Evolutionary conservation across 164 flowering plant species (phyloP), one percentile per base, ranked within the genome.

Genomic region (Cinnamomum chago): DNA sequence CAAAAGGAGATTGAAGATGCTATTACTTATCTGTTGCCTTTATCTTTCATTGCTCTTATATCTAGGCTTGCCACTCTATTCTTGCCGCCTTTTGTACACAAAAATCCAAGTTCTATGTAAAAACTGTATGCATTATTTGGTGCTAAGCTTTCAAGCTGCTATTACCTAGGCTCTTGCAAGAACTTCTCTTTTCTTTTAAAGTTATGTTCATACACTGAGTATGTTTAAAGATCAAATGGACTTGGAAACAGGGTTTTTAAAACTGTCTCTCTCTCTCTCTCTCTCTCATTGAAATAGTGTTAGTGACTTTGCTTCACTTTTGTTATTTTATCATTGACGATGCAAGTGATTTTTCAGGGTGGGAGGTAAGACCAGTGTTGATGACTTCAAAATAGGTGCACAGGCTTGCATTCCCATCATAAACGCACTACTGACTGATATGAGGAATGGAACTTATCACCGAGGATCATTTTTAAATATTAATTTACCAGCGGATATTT

Each of bases 331-430:
- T 3, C 64, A 14, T 23, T 9, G 50, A 70, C 47, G 0, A 40
- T 40, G 47, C 2, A 65, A 47, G 12, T 73, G 70, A 50, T 58
- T 2, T 65, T 73, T 20, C 50, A 73, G 99, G 99, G 84, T 88
- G 75, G 83, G 82, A 70, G 92, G 92, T 72, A 85, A 80, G 77
- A 93, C 95, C 82, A 85, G 74, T 70, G 69, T 78, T 76, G 20
- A 84, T 25, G 97, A 95, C 80, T 95, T 73, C 79, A 78, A 79
- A 70, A 81, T 89, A 65, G 90, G 90, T 58, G 97, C 98, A 50
- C 92, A 93, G 84, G 97, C 96, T 75, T 90, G 92, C 77, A 77
- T 95, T 73, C 95, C 99, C n/a, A 81, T 95, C 70, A 85, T 92
- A 66, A 76, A 78, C 75, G 86, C 89, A 71, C 55, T 91, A 73